Evolutionary conservation across 768 basidiomycete species (phyloP).

Genomic region (Obba rivulosa): DNA sequence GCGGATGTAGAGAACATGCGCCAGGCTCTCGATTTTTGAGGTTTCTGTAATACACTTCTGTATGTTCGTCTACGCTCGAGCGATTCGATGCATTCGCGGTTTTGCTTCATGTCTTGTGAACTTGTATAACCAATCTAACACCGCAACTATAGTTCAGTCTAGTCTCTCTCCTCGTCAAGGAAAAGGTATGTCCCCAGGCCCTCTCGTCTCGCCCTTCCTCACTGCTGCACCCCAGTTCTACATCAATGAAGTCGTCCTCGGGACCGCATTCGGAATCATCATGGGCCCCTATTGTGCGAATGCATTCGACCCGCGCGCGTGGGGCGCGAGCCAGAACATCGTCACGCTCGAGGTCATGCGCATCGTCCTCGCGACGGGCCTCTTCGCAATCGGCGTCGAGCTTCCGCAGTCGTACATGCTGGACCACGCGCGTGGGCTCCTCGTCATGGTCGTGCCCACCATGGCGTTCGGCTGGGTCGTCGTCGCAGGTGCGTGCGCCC

Average conservation of each 20-base stretch:
- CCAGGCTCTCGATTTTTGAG: no score
- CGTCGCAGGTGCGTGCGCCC: slow-evolving; percentile 47
- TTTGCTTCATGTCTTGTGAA: no score
- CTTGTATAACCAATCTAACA: not conserved
- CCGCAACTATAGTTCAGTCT: slow-evolving; percentile 62
- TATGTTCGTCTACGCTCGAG: no score
- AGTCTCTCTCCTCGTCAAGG: slow-evolving; percentile 77
- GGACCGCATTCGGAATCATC: slow-evolving; percentile 61
- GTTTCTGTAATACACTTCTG: no score
- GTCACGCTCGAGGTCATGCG: slow-evolving; percentile 88
- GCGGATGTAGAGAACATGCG: slow-evolving; percentile 5
- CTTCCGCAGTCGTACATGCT: slow-evolving; percentile 81
- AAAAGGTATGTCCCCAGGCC: slow-evolving; percentile 46
- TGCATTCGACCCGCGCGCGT: slow-evolving; percentile 72
- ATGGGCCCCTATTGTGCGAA: slow-evolving; percentile 71
- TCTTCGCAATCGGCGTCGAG: slow-evolving; percentile 95
- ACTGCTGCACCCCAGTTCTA: slow-evolving; percentile 47
- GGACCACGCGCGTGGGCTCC: slow-evolving; percentile 66
- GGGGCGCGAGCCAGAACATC: slow-evolving; percentile 48
- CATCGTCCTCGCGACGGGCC: slow-evolving; percentile 82
- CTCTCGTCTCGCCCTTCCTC: not conserved
- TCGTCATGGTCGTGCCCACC: slow-evolving; percentile 71
- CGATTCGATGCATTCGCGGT: no score
- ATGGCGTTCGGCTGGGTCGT: slow-evolving; percentile 85
- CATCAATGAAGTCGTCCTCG: slow-evolving; percentile 91